Conservation (phyloP, 352 stramenopile genomes). For the Phytophthora crassamura region DNA sequence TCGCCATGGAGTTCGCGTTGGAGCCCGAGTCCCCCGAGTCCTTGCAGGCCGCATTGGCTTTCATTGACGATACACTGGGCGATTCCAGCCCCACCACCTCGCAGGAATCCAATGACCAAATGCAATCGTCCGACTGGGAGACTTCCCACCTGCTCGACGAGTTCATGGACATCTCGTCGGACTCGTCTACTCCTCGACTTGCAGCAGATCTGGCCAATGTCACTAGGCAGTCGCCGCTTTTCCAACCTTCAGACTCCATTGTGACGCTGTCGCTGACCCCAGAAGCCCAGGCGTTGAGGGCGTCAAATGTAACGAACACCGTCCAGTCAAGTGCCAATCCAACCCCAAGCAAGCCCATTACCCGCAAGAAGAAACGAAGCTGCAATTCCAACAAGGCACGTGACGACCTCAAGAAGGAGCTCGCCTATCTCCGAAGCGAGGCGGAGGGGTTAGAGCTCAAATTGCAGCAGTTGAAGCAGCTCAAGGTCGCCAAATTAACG, state of each 20-base stretch:
- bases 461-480: conserved; percentile 18
- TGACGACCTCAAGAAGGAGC: conserved; percentile 28
- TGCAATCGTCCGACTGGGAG: conserved; percentile 8
- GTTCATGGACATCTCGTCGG: conserved; percentile 18
- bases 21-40: conserved; percentile 25
- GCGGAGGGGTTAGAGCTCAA: conserved; percentile 27
- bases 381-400: conserved; percentile 44
- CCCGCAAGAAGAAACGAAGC: conserved; percentile 18
- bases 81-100: conserved; percentile 1
- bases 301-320: not conserved
- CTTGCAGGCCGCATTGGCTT: conserved; percentile 25
- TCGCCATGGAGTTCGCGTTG: conserved; percentile 20
- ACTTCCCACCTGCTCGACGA: conserved; percentile 16
- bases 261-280: not conserved
- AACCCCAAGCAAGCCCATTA: not conserved
- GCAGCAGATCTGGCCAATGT: not conserved
- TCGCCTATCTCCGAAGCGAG: conserved; percentile 28
- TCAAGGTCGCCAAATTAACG: conserved; percentile 22
- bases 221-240: not conserved
- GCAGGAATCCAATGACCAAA: not conserved
- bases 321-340: not conserved
- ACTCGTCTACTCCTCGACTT: conserved; percentile 5
- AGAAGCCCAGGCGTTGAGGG: not conserved
- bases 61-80: conserved; percentile 23
- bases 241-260: not conserved